phyloP scores from a whole-genome alignment of 2,329 filamentous ascomycete genomes.

The Claviceps humidiphila region DNA sequence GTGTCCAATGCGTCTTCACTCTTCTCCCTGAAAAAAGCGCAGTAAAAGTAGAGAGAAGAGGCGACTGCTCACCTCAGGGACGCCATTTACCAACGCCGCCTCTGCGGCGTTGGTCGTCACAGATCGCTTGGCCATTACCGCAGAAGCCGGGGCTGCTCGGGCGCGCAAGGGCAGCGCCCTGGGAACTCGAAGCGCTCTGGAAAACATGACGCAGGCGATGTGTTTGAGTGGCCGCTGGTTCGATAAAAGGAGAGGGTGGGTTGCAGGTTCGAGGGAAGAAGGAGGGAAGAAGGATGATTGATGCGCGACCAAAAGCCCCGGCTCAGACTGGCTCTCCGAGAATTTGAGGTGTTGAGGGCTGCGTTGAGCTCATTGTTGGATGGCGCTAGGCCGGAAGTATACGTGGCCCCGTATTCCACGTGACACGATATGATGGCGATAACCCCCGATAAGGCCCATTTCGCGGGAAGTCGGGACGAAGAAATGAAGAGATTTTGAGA shows the following conservation, averaged over 20 bases:
- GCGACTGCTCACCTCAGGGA: conserved; percentile 30
- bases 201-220: conserved; percentile 45
- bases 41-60: conserved; percentile 8
- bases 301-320: conserved; percentile 9
- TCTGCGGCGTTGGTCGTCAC: conserved; percentile 95
- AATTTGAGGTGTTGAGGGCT: conserved; percentile 32
- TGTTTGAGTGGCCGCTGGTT: conserved; percentile 18
- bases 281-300: conserved; percentile 13
- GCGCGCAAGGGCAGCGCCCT: conserved; percentile 46
- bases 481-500: too few relatives aligned
- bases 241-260: not conserved
- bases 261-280: conserved; percentile 6
- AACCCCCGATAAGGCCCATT: not conserved
- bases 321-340: conserved; percentile 17
- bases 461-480: too few relatives aligned
- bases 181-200: conserved; percentile 50
- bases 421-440: conserved; percentile 8
- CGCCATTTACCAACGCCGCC: conserved; percentile 70
- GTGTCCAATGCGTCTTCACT: too few relatives aligned
- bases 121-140: conserved; percentile 46
- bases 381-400: conserved; percentile 16
- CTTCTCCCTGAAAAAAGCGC: too few relatives aligned
- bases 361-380: conserved; percentile 28
- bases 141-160: conserved; percentile 27
- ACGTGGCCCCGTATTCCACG: conserved; percentile 14